Evolutionary conservation across 2,329 filamentous ascomycete genomes (phyloP).

Genomic region (Clathrospora elynae): DNA sequence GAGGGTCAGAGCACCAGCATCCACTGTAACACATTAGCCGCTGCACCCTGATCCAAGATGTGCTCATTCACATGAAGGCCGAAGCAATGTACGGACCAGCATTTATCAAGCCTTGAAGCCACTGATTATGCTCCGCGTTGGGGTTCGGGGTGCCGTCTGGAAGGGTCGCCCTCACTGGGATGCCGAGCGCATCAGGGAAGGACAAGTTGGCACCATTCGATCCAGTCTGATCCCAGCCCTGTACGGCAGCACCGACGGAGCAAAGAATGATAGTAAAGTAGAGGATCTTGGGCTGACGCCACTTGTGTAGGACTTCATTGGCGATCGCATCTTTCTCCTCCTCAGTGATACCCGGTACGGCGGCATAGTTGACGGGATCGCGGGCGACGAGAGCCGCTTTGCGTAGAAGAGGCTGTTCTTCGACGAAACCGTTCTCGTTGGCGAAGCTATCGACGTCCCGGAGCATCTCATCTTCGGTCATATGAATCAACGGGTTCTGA

Average conservation of each 20-base stretch:
- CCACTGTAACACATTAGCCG: background rate
- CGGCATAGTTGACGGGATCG: constrained; percentile 67
- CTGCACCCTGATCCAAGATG: too few relatives aligned
- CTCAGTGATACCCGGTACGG: constrained; percentile 64
- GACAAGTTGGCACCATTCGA: constrained; percentile 62
- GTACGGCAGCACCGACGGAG: constrained; percentile 71
- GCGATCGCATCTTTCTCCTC: constrained; percentile 64
- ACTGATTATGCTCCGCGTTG: too few relatives aligned
- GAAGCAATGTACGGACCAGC: constrained; percentile 45
- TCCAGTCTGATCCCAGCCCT: constrained; percentile 70
- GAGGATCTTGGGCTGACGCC: constrained; percentile 61
- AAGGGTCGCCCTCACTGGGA: constrained; percentile 17
- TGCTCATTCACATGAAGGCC: constrained; percentile 30
- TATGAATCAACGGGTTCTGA: constrained; percentile 27
- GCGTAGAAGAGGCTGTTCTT: constrained; percentile 63
- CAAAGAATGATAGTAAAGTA: constrained; percentile 71
- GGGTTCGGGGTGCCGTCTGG: too few relatives aligned
- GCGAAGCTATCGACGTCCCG: constrained; percentile 60
- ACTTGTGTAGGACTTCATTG: constrained; percentile 69
- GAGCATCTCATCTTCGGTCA: constrained; percentile 51
- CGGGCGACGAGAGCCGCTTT: constrained; percentile 77
- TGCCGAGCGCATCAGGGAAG: constrained; percentile 62
- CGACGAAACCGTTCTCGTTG: constrained; percentile 51
- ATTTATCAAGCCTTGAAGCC: constrained; percentile 43
- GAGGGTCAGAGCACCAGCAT: constrained; percentile 43